A percentile compares a stretch with the other conserved stretches of the same genome.
Conservation (phyloP, 2,329 filamentous ascomycete species). For the Colletotrichum gigasporum region DNA sequence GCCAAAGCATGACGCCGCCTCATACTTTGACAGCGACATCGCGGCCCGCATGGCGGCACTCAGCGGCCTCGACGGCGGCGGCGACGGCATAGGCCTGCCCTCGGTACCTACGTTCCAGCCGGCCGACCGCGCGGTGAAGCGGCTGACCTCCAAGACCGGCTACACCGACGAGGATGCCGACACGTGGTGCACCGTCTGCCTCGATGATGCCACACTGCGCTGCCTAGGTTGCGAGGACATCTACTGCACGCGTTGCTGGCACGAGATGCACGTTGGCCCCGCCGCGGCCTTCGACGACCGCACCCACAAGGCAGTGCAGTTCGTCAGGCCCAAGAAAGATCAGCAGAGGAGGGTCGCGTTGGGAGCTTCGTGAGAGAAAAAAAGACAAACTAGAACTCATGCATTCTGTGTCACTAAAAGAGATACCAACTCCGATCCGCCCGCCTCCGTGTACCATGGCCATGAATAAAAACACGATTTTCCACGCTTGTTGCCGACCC, state of each 20-base stretch:
- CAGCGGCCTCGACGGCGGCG: constrained; percentile 44
- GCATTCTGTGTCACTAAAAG: constrained; percentile 18
- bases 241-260: constrained; percentile 84
- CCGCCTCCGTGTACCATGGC: constrained; percentile 14
- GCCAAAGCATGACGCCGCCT: constrained; percentile 44
- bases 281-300: constrained; percentile 76
- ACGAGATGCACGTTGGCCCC: constrained; percentile 79
- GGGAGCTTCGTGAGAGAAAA: constrained; percentile 41
- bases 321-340: constrained; percentile 49
- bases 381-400: background rate
- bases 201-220: constrained; percentile 77
- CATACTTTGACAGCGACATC: constrained; percentile 55
- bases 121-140: constrained; percentile 48
- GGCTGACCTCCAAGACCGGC: constrained; percentile 49
- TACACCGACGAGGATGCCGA: constrained; percentile 77
- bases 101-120: constrained; percentile 61
- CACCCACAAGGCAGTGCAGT: constrained; percentile 73
- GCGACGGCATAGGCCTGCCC: constrained; percentile 50
- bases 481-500: background rate
- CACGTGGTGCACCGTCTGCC: constrained; percentile 84
- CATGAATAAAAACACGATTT: constrained; percentile 1
- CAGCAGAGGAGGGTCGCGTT: constrained; percentile 45
- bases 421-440: background rate
- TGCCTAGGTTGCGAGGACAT: constrained; percentile 81
- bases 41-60: constrained; percentile 63